Evolutionary conservation across 164 flowering plant genomes (phyloP), one percentile per base, ranked within the genome.

Genomic region (Houttuynia cordata): DNA sequence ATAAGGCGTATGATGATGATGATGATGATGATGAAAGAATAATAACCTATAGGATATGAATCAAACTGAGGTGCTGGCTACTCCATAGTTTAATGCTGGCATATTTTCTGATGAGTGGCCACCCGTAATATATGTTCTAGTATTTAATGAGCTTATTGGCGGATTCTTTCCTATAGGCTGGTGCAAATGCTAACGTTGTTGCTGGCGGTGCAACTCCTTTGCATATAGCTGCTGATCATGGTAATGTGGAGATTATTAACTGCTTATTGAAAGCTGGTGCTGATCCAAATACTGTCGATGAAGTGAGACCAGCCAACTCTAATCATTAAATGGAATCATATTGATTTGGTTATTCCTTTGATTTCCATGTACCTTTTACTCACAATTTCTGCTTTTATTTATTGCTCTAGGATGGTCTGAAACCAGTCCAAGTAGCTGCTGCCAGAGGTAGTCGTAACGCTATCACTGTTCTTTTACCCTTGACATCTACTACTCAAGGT

Each of bases 191-290:
- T 50, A 91, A 94, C 69, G 62, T 85, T 69, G 67, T 62, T 71
- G 93, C 91, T 59, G 99, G 97, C 68, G 97, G 96, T 59, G 93
- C 91, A 54, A 88, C 96, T 40, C 88, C 99, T 62, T 72, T 94
- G 76, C 97, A 85, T 71, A 81, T 91, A 60, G 97, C 99, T 66
- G 93, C 97, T 68, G 91, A 91, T 75, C 67, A 37, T 75, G 99
- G 96, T 58, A 79, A 61, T 73, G 45, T 61, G 19, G 93, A 85
- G 58, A 74, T 91, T 21, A 71, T 91, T 50, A 78, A 73, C 54
- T 81, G 89, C 72, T 80, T 94, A 62, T 57, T 94, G 66, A 76
- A 88, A 67, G 91, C 90, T 73, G 97, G 96, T 68, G 97, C 96
- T 53, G 96, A 94, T 82, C 91, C 99, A 10, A 83, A 91, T 77